Percentiles rank a stretch among this genome's conserved stretches.
Evolutionary conservation across 179 eudicot genomes (phyloP).

Genomic region (Spinacia oleracea): DNA sequence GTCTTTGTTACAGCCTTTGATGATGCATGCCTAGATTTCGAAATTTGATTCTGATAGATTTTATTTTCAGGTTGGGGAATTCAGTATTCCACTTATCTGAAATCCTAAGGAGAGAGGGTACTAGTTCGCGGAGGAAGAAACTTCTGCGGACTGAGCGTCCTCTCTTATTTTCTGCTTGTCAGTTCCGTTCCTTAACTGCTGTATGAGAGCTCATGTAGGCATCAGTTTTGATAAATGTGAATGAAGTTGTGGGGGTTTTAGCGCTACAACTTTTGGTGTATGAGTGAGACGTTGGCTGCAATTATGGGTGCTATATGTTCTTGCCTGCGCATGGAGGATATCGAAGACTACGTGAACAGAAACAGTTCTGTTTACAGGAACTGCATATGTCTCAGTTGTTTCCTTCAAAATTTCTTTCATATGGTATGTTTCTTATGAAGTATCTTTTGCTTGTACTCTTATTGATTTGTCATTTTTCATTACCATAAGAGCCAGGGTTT

Average conservation of each 20-base stretch:
- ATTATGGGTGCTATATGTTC: conserved; percentile 90
- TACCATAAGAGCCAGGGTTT: background rate
- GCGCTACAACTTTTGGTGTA: conserved; percentile 10
- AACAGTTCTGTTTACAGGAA: conserved; percentile 69
- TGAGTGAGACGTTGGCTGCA: conserved; percentile 26
- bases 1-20: background rate
- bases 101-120: conserved; percentile 39
- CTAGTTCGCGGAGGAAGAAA: conserved; percentile 47
- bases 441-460: conserved; percentile 10
- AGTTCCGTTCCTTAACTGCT: background rate
- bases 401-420: conserved; percentile 67
- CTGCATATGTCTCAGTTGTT: conserved; percentile 77
- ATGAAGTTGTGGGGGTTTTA: conserved; percentile 21
- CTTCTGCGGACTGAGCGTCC: conserved; percentile 50
- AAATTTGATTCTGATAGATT: background rate
- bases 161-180: conserved; percentile 35
- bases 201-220: background rate
- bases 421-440: conserved; percentile 56
- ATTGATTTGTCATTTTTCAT: background rate
- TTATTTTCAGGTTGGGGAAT: conserved; percentile 24
- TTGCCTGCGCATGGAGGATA: conserved; percentile 70
- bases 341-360: conserved; percentile 72
- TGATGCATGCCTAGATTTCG: background rate
- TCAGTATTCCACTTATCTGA: background rate
- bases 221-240: conserved; percentile 18